Evolutionary conservation across 768 basidiomycete genomes (phyloP).

Genomic region (Tremella yokohamensis): DNA sequence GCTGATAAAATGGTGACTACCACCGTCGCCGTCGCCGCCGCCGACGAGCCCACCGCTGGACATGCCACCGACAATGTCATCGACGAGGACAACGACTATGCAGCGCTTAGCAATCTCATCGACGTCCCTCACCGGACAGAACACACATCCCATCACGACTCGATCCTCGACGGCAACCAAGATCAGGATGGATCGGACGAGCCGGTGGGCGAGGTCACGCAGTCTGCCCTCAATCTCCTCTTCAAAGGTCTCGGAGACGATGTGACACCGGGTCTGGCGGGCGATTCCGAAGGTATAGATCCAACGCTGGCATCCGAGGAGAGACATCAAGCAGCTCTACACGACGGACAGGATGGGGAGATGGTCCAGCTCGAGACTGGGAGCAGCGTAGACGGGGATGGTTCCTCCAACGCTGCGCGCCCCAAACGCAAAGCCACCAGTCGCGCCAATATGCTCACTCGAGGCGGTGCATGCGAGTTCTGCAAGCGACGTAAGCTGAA

Average conservation of each 20-base stretch:
- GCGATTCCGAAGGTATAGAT: not conserved
- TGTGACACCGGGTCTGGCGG: not conserved
- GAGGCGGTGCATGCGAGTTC: slow-evolving; percentile 45
- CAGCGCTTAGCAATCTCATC: no score
- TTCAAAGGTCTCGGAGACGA: not conserved
- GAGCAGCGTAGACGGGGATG: not conserved
- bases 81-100: no score
- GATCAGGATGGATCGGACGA: no score
- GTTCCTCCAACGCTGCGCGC: not conserved
- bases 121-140: no score
- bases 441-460: slow-evolving; percentile 41
- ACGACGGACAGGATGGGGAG: not conserved
- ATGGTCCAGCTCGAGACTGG: no score
- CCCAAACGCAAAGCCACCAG: slow-evolving; percentile 36
- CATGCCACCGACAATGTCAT: no score
- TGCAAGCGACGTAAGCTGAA: slow-evolving; percentile 42
- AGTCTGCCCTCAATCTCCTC: not conserved
- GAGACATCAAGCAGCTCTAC: not conserved
- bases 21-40: no score
- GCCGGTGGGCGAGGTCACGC: not conserved
- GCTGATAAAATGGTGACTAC: no score
- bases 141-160: no score
- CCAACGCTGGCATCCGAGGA: not conserved
- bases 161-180: no score
- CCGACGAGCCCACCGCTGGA: no score